These are phyloP conservation scores for Wolfiporia cocos DNA, from an alignment of 1,284 basidiomycete genomes.

Conservation along the genomic window DNA sequence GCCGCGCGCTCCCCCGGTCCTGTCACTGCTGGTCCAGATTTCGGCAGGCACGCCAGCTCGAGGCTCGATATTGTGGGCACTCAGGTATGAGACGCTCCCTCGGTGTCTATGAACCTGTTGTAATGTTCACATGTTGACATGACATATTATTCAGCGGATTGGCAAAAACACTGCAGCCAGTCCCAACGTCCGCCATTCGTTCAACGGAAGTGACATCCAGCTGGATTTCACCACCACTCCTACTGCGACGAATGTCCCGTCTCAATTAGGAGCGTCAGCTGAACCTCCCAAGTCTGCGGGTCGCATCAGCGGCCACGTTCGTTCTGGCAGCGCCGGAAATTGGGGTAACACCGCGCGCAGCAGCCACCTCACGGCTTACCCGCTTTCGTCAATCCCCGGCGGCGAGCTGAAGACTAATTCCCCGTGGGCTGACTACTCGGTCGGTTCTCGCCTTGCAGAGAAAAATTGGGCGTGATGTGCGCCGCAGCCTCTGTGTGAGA, in stretches of 20 bases:
- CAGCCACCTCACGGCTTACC: constrained; percentile 46
- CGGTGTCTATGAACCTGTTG: constrained; percentile 7
- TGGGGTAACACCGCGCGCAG: constrained; percentile 59
- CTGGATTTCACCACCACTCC: constrained; percentile 47
- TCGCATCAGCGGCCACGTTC: constrained; percentile 58
- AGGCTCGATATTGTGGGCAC: constrained; percentile 67
- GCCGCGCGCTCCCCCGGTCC: constrained; percentile 67
- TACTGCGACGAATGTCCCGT: constrained; percentile 32
- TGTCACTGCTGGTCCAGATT: constrained; percentile 75
- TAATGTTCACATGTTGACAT: constrained; percentile 4
- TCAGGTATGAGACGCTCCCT: constrained; percentile 39
- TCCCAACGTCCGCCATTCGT: constrained; percentile 60
- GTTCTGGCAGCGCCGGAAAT: constrained; percentile 72
- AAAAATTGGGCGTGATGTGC: constrained; percentile 47
- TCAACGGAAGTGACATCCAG: constrained; percentile 63
- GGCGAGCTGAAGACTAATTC: constrained; percentile 50
- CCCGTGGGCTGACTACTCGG: constrained; percentile 64
- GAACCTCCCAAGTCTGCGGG: constrained; percentile 22
- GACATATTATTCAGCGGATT: constrained; percentile 36
- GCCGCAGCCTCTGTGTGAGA: not conserved
- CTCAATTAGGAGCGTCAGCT: constrained; percentile 40
- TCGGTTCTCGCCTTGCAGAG: constrained; percentile 52
- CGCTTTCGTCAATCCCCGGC: constrained; percentile 48
- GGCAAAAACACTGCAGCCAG: constrained; percentile 45
- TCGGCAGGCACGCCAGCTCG: constrained; percentile 65